Evolutionary conservation across 495 filamentous ascomycete species (phyloP), one percentile per base, ranked within the genome.

Genomic region (Halenospora varia): DNA sequence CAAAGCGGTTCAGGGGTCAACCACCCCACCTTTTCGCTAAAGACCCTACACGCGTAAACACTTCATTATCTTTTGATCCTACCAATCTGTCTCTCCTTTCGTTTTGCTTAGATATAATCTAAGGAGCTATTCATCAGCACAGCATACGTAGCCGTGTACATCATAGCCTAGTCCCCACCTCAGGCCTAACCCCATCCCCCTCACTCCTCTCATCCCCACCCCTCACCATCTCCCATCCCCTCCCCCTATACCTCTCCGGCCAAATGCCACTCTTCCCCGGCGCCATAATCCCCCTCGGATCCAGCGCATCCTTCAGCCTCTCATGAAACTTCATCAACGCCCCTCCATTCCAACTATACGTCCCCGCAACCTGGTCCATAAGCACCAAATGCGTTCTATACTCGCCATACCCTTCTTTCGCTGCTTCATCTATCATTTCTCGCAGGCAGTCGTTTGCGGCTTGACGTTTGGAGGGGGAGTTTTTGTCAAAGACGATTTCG

Each of bases 371-470:
- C 63, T 80, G 78, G 53, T 82, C 76, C 62, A 73, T 73, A 25
- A 80, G 67, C 3, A 73, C 65, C 8, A 83, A 55, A 64, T 81
- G 77, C 1, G 79, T 78, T 10, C 78, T 66, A 55, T 80, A 81
- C 61, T 81, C 78, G 2, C 78, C 77, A 49, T 70, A 81, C 6
- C 79, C 80, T 10, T 68, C 55, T 3, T 64, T 63, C 0, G 77
- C 76, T 26, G 68, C 69, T 25, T 72, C 71, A 6, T 67, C 66
- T 57, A 78, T 77, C 60, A 75, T 67, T 35, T 66, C 70, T 20
- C 68, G 68, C 66, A 76, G 75, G 25, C 75, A 61, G 49, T 60
- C 58, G 22, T 73, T 58, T 18, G 70, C 74, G 1, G 63, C 55
- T 8, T 51, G 48, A 39, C 73, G 73, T 53, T 59, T 48, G 18